These are phyloP conservation scores for Backusella sp. DNA, from an alignment of 192 early-diverging fungal genomes.

Conservation along the genomic window DNA sequence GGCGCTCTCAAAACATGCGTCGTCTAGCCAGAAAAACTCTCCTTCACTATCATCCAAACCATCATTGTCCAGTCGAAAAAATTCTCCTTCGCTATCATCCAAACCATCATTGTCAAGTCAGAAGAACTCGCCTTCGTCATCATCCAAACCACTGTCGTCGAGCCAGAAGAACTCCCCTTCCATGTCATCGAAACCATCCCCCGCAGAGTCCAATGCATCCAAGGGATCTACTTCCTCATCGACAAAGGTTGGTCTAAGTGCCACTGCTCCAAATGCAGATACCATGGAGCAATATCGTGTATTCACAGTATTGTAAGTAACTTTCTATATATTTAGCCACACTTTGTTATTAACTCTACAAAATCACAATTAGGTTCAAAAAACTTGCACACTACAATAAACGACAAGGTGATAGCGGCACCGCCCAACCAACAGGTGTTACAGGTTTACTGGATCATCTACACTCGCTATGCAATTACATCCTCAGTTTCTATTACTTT, in stretches of 20 bases:
- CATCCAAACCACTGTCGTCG: not conserved
- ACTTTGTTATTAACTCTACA: no score
- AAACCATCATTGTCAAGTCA: not conserved
- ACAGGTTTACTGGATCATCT: conserved; percentile 14
- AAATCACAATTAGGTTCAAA: conserved; percentile 12
- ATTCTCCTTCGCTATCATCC: not conserved
- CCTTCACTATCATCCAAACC: no score
- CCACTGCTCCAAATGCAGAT: conserved; percentile 24
- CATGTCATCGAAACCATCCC: not conserved
- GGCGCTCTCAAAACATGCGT: not conserved
- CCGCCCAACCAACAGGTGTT: not conserved
- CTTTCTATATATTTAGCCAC: not conserved
- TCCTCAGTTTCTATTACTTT: conserved; percentile 17
- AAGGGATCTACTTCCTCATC: not conserved
- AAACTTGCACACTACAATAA: conserved; percentile 18
- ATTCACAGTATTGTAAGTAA: conserved; percentile 24
- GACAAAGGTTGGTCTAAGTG: not conserved
- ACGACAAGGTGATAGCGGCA: conserved; percentile 11
- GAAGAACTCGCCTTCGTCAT: not conserved
- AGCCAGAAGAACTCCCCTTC: not conserved
- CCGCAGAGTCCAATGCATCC: not conserved
- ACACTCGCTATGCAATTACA: conserved; percentile 18
- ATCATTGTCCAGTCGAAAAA: not conserved
- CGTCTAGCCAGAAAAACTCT: no score
- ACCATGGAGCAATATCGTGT: conserved; percentile 12